Evolutionary conservation across 345 rosid species (phyloP).

Genomic region (Iberis pinnata): DNA sequence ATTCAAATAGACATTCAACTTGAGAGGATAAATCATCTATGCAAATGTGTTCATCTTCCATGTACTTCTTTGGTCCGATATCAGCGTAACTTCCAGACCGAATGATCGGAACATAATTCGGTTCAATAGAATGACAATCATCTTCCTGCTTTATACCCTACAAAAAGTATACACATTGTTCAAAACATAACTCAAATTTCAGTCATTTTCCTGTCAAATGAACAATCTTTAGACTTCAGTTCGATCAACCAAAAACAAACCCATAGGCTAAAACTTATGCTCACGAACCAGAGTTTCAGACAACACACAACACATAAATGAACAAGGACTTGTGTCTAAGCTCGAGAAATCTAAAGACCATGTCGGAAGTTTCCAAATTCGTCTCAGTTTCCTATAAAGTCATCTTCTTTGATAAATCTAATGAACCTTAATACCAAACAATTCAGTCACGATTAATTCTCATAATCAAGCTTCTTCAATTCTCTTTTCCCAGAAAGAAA

Average conservation of each 20-base stretch:
- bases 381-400: background rate
- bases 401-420: background rate
- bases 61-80: constrained; percentile 51
- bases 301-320: too few relatives aligned
- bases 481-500: too few relatives aligned
- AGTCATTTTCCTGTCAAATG: background rate
- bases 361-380: background rate
- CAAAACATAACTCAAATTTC: background rate
- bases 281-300: too few relatives aligned
- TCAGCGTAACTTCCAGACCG: constrained; percentile 80
- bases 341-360: too few relatives aligned
- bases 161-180: background rate
- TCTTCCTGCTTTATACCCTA: constrained; percentile 9
- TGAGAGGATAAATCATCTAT: constrained; percentile 69
- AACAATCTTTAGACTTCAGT: too few relatives aligned
- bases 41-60: constrained; percentile 88
- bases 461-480: too few relatives aligned
- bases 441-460: too few relatives aligned
- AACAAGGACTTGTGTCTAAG: too few relatives aligned
- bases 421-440: background rate
- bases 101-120: constrained; percentile 44
- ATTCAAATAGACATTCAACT: constrained; percentile 46
- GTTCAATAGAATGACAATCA: constrained; percentile 11
- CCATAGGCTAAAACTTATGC: too few relatives aligned
- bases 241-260: too few relatives aligned